Evolutionary conservation across 257 asterid genomes (phyloP).

Genomic region (Pogostemon cablin): DNA sequence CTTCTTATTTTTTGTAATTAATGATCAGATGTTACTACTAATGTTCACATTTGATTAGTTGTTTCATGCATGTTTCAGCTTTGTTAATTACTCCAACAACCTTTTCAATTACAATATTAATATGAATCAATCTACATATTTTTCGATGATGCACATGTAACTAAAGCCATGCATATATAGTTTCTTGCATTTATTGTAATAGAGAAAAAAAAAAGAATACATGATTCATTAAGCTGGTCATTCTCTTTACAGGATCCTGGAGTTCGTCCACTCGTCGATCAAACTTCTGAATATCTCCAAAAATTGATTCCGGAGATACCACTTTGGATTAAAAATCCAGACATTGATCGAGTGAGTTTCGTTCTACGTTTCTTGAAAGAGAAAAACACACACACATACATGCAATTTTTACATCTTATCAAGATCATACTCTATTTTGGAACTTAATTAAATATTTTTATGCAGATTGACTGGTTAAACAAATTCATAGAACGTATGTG

Average conservation of each 20-base stretch:
- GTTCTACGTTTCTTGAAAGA: background rate
- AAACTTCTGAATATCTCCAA: constrained; percentile 51
- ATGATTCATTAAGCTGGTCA: background rate
- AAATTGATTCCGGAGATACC: constrained; percentile 78
- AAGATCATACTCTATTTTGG: background rate
- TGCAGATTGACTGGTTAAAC: constrained; percentile 97
- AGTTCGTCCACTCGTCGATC: constrained; percentile 62
- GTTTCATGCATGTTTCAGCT: no score
- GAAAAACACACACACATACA: background rate
- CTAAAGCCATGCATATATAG: no score
- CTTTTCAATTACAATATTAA: no score
- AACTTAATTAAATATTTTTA: no score
- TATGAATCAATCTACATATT: no score
- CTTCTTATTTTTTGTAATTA: background rate
- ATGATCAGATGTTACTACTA: no score
- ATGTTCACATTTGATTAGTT: background rate
- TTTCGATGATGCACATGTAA: no score
- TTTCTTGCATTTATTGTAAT: no score
- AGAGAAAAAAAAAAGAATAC: no score
- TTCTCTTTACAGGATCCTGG: constrained; percentile 59
- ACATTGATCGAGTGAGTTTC: constrained; percentile 73
- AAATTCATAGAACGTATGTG: constrained; percentile 81
- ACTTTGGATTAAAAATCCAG: constrained; percentile 93
- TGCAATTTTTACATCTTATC: no score
- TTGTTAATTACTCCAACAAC: no score